Base-by-base conservation (phyloP, 2,329 filamentous ascomycete genomes). In the Xylariaceae sp. region DNA sequence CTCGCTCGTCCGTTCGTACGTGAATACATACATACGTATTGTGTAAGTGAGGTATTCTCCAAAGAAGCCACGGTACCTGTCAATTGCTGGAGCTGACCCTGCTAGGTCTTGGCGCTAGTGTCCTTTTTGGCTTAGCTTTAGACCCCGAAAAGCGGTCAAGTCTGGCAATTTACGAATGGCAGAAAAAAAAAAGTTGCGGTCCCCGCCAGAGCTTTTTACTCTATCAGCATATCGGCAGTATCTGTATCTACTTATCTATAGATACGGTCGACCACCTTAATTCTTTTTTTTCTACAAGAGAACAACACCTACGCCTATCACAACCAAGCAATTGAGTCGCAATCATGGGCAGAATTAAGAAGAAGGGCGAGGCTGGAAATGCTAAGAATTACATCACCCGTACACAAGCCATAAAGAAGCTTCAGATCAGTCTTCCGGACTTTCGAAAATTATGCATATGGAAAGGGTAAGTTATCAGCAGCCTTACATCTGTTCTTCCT, bases 371-470 rank as follows among this genome's bases (percentile, higher is more conserved):
- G 74, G 83, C 93, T 73, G 95, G 95, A 75, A 89, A 91, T 75
- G 92, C 93, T 79, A 96, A 95, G 80, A 99, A 99, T 84, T 99
- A 93, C 81, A 92, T 99, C 68, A 99, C 95, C 55, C 86, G 95
- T 75, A 97, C 93, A 42, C 92, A 97, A 80, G 95, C 95, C 44
- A 91, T 99, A 69, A 91, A 93, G 76, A 99, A 98, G 80, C 88
- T 99, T 61, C 95, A 99, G 78, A 90, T 99, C 76, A 96, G 90
- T 70, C 86, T 99, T 54, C 92, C 93, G 65, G 95, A 99, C 78
- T 99, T 99, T 79, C 89, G 95, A 78, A 89, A 96, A 79, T 84
- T 99, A 73, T 99, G 95, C 80, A 99, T 99, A 75, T 99, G 96
- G 89, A 98, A 98, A 81, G 95, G 93, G 67, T 70, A 66, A 49